Evolutionary conservation across 257 asterid genomes (phyloP), one percentile per base, ranked within the genome.

Genomic region (Solanum lycopersicoides): DNA sequence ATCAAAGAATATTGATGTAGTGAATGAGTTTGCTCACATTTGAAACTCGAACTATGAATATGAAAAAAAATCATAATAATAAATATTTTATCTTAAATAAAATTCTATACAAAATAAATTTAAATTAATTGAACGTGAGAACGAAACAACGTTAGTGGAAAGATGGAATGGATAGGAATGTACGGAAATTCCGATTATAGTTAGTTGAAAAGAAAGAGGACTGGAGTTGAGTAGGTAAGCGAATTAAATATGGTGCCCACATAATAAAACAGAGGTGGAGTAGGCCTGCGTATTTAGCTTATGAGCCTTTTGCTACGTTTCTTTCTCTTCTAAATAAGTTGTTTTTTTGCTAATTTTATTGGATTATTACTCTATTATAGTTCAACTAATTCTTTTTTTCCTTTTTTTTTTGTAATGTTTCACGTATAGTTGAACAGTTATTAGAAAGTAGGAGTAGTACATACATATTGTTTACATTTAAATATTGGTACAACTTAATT

Each of bases 221-320:
- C 23, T 47, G 23, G 84, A 47, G 84, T 44, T 77, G 68, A 80
- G 84, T 80, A 47, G 84, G 84, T 80, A 80, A 80, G 68, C 68
- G 28, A 80, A 45, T 28, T 80, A 25, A 79, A 16, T 79, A 79
- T 28, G 15, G 59, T 23, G n/a, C 63, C 63, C 37, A 8, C 60
- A 75, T 23, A 79, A 45, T 45, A 45, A 45, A 45, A 79, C 65
- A 28, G 84, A 79, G 16, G 28, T 80, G 84, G 84, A 80, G 84
- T 23, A 37, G 56, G 41, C 41, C 14, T 68, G 37, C 39, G n/a
- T 45, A 66, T 45, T 79, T 28, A 79, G 7, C 63, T 77, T 69
- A 69, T 30, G 23, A 69, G 23, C 66, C 7, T 39, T 74, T 21
- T 39, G 56, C 2, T 74, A 21, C 32, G 32, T 74, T 21, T 75